phyloP scores from a whole-genome alignment of 1,139 yeast genomes.

The Yamadazyma triangularis region DNA sequence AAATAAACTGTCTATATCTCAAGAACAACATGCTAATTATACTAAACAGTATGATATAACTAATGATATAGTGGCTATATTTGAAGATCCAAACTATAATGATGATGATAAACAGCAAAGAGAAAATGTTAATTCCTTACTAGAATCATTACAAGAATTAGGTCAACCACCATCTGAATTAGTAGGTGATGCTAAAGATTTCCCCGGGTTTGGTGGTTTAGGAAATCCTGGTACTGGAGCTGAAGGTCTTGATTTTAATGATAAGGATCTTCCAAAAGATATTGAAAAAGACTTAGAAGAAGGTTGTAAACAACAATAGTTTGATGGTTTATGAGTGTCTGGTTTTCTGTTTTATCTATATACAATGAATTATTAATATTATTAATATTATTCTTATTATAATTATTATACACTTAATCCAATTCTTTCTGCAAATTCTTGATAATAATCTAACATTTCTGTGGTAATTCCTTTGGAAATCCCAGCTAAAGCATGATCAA shows the following conservation, averaged over 20 bases:
- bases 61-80: conserved; percentile 48
- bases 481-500: conserved; percentile 62
- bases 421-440: conserved; percentile 52
- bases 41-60: conserved; percentile 53
- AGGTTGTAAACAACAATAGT: conserved; percentile 28
- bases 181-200: conserved; percentile 60
- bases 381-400: conserved; percentile 1
- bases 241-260: conserved; percentile 35
- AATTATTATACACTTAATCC: conserved; percentile 25
- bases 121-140: conserved; percentile 48
- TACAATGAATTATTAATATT: too few relatives aligned
- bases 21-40: conserved; percentile 48
- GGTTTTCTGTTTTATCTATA: too few relatives aligned
- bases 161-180: conserved; percentile 89
- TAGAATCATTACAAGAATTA: conserved; percentile 71
- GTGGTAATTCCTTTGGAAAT: conserved; percentile 75
- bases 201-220: conserved; percentile 49
- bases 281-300: conserved; percentile 43
- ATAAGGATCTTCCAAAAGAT: conserved; percentile 44
- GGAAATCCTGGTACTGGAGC: conserved; percentile 25
- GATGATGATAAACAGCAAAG: conserved; percentile 50
- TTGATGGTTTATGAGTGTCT: too few relatives aligned
- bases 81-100: conserved; percentile 51
- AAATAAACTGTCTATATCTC: conserved; percentile 40
- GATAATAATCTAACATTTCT: conserved; percentile 78